These are phyloP conservation scores for Annulohypoxylon stygium DNA, from an alignment of 495 filamentous ascomycete genomes.

Conservation along the genomic window DNA sequence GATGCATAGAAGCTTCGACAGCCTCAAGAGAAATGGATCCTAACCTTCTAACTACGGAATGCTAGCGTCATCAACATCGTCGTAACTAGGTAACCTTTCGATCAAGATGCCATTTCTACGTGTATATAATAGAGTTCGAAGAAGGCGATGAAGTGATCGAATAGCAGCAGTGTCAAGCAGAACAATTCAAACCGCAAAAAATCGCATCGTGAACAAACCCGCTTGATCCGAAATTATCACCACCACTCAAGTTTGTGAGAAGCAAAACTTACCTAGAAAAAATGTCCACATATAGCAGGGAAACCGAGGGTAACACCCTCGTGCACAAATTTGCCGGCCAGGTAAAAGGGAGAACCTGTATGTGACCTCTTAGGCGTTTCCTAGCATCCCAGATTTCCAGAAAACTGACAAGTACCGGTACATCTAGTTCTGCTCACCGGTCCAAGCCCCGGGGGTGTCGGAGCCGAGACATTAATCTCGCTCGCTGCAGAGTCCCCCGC, in stretches of 20 bases:
- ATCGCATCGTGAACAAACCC: not conserved
- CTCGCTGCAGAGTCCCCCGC: constrained; percentile 59
- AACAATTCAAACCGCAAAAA: constrained; percentile 8
- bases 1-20: constrained; percentile 11
- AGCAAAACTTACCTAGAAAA: constrained; percentile 19
- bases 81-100: not conserved
- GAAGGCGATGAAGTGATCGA: constrained; percentile 1
- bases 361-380: constrained; percentile 14
- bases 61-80: constrained; percentile 18
- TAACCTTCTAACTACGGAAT: not conserved
- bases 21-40: not conserved
- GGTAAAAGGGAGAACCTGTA: constrained; percentile 57
- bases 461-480: constrained; percentile 60
- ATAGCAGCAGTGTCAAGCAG: not conserved
- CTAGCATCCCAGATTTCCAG: not conserved
- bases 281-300: constrained; percentile 40
- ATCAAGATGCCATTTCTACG: not conserved
- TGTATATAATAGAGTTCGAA: constrained; percentile 23
- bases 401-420: constrained; percentile 10
- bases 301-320: constrained; percentile 54
- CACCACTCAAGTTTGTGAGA: not conserved
- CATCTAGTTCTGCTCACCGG: constrained; percentile 64
- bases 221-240: not conserved
- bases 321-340: constrained; percentile 54
- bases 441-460: constrained; percentile 61